Percentiles rank a stretch among this genome's conserved stretches.
Conservation (phyloP, 225 moss, liverwort and hornwort genomes). For the Pseudoscleropodium purum region DNA sequence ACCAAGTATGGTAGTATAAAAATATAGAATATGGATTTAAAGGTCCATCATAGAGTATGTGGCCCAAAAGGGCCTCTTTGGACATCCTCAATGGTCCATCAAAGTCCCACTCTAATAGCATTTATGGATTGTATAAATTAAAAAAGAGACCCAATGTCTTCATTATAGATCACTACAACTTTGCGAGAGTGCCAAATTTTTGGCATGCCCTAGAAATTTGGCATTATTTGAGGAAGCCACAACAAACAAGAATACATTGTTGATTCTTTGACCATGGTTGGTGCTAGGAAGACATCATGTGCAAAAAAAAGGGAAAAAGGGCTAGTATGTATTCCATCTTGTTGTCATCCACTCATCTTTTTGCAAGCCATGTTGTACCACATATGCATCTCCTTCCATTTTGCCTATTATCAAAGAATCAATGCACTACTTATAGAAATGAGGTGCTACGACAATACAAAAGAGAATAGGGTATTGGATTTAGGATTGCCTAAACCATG, state of each 20-base stretch:
- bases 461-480: no score
- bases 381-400: no score
- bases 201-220: accelerated
- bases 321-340: no score
- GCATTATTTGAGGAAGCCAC: not conserved
- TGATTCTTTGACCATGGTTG: not conserved
- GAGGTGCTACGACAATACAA: no score
- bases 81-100: not conserved
- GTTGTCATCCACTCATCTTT: no score
- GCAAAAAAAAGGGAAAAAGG: no score
- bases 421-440: no score
- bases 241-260: accelerated
- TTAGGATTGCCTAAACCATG: no score
- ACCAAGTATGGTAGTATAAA: accelerated
- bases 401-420: no score
- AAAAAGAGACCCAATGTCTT: not conserved
- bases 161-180: not conserved
- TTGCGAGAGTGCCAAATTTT: accelerated
- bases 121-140: not conserved
- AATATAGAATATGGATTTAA: not conserved
- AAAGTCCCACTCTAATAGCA: accelerated
- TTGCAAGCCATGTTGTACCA: accelerated
- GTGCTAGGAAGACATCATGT: no score
- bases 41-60: not conserved
- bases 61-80: accelerated